phyloP scores from a whole-genome alignment of 495 filamentous ascomycete species.

The Immersiella caudata region DNA sequence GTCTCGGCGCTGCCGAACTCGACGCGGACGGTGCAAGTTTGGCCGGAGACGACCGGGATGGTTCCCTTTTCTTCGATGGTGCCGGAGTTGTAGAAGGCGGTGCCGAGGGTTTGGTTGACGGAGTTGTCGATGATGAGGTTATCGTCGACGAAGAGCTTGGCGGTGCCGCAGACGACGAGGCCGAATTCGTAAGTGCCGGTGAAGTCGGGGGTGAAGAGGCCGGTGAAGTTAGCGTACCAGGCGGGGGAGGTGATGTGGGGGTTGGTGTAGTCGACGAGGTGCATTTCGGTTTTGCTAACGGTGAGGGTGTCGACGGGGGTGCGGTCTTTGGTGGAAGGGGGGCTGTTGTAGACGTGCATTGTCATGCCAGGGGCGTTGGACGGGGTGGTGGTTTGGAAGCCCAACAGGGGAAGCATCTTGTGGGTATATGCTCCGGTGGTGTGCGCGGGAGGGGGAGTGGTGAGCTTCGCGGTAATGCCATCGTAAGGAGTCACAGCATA shows the following conservation, averaged over 20 bases:
- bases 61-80: conserved; percentile 63
- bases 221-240: conserved; percentile 67
- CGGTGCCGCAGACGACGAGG: conserved; percentile 68
- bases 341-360: conserved; percentile 64
- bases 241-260: conserved; percentile 55
- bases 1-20: conserved; percentile 68
- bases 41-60: conserved; percentile 59
- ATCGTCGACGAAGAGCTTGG: conserved; percentile 65
- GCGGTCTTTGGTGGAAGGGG: conserved; percentile 48
- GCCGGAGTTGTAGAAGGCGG: conserved; percentile 62
- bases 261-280: conserved; percentile 67
- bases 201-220: conserved; percentile 59
- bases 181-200: conserved; percentile 58
- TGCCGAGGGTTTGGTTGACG: conserved; percentile 62
- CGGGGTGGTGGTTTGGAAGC: conserved; percentile 51
- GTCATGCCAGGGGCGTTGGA: conserved; percentile 57
- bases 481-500: conserved; percentile 71
- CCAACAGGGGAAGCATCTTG: conserved; percentile 61
- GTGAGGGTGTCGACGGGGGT: conserved; percentile 57
- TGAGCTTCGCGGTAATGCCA: conserved; percentile 58
- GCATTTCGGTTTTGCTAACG: conserved; percentile 56
- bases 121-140: conserved; percentile 69
- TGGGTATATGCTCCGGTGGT: conserved; percentile 62
- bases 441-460: conserved; percentile 44
- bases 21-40: conserved; percentile 62